Evolutionary conservation across 768 basidiomycete genomes (phyloP), one percentile per base, ranked within the genome.

Genomic region (Hemileccinum rubropunctum): DNA sequence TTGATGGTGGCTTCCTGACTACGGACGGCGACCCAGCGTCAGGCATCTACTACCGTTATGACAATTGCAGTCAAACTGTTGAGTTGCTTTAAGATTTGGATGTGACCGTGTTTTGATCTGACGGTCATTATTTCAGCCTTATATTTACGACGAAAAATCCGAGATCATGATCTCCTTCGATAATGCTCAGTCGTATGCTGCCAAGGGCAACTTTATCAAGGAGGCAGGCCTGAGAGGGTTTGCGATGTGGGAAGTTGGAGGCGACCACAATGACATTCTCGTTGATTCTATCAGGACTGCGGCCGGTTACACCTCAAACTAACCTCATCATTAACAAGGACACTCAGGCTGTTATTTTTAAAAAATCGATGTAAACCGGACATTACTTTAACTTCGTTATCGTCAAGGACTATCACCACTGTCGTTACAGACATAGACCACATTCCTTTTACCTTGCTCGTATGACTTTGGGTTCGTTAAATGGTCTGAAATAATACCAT

Each of bases 31-130:
- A 42, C 8, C 52, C 59, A 11, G 76, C 75, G 3, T 18, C 59
- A 0, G 82, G 78, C 0, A 81, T 88, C 51, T 58, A 64, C 21
- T 79, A 80, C 57, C 62, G 71, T n/a, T 88, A 75, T 52, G 85
- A 89, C 49, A 56, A 68, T 7, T 91, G 88, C 70, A 85, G 81
- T 60, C 78, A 86, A 68, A 91, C 88, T 37, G 88, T 88, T 62
- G 58, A 53, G 79, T 73, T 4, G 26, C 9, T 12, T 30, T 30
- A 8, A 30, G 28, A 23, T 15, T 2, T 32, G 10, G 11, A 36
- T 38, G 18, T 38, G 15, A 40, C 9, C 37, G n/a, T 35, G 17
- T 34, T 14, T 48, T 5, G 13, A 33, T 33, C 47, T 57, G n/a
- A 55, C 40, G 3, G 34, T 13, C 13, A 3, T 20, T 38, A 13